These are phyloP conservation scores for Nasturtium officinale DNA, from an alignment of 345 rosid species.

Conservation along the genomic window DNA sequence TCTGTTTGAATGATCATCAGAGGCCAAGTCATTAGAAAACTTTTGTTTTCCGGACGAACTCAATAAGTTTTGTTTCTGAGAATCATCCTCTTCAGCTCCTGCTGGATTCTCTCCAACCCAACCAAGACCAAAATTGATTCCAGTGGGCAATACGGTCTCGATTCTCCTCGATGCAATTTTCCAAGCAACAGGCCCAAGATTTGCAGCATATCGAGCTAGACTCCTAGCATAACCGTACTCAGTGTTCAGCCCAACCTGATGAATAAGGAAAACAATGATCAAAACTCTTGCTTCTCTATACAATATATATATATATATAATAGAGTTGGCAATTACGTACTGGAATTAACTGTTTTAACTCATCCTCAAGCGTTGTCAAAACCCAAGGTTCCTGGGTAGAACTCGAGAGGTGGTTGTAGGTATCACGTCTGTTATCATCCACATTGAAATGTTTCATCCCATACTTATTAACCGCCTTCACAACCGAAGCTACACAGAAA, in stretches of 20 bases:
- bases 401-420: conserved; percentile 54
- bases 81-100: conserved; percentile 42
- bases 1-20: conserved; percentile 52
- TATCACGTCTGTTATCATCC: conserved; percentile 80
- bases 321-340: conserved; percentile 48
- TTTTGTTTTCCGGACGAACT: conserved; percentile 39
- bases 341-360: conserved; percentile 69
- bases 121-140: conserved; percentile 68
- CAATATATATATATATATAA: neutral
- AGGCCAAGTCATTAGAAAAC: conserved; percentile 36
- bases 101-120: conserved; percentile 75
- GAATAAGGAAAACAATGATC: conserved; percentile 20
- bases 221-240: conserved; percentile 89
- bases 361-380: conserved; percentile 59
- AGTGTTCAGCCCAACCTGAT: conserved; percentile 76
- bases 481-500: conserved; percentile 76
- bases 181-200: conserved; percentile 86
- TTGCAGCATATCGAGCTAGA: conserved; percentile 80
- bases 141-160: conserved; percentile 58
- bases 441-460: conserved; percentile 75
- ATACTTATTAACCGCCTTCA: conserved; percentile 77
- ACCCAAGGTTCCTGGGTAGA: conserved; percentile 50
- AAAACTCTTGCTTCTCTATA: conserved; percentile 22
- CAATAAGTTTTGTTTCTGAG: conserved; percentile 33
- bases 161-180: conserved; percentile 75